A percentile compares a stretch with the other conserved stretches of the same genome.
phyloP scores from a whole-genome alignment of 1,284 basidiomycete genomes.

The Golubevia pallescens region DNA sequence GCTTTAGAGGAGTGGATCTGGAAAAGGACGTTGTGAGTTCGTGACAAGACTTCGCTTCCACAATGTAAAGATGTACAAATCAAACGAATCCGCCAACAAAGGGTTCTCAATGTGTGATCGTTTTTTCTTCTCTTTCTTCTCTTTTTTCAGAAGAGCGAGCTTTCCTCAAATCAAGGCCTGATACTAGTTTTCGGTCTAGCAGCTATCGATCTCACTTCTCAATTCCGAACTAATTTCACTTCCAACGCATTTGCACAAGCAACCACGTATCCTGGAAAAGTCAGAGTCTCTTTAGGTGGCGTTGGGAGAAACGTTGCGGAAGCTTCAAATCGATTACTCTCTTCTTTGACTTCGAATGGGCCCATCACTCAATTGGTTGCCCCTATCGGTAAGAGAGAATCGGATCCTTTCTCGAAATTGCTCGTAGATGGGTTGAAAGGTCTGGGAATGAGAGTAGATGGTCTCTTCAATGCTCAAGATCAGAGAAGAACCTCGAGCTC shows the following conservation, averaged over 20 bases:
- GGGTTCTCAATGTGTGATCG: background rate
- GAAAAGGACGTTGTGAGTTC: too few species aligned
- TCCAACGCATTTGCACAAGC: conserved; percentile 8
- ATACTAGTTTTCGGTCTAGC: conserved; percentile 49
- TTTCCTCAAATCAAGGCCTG: conserved; percentile 2
- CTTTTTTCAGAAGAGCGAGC: background rate
- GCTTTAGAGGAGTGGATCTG: too few species aligned
- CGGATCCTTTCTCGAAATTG: conserved; percentile 75
- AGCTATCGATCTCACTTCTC: conserved; percentile 54
- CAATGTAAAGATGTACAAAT: background rate
- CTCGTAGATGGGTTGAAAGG: conserved; percentile 70
- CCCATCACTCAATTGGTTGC: conserved; percentile 64
- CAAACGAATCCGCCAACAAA: background rate
- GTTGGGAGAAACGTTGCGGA: conserved; percentile 94
- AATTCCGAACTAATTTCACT: conserved; percentile 12
- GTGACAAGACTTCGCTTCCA: background rate
- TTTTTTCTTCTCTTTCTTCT: background rate
- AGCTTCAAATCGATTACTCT: conserved; percentile 75
- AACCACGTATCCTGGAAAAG: conserved; percentile 79
- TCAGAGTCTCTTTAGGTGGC: conserved; percentile 80
- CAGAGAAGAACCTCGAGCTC: conserved; percentile 5
- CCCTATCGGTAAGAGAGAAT: conserved; percentile 67
- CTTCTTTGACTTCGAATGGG: conserved; percentile 10
- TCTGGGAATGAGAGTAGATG: conserved; percentile 81
- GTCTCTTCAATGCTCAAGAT: conserved; percentile 68